These are phyloP conservation scores for Drechslerella dactyloides DNA, from an alignment of 2,329 filamentous ascomycete genomes.

Conservation along the genomic window DNA sequence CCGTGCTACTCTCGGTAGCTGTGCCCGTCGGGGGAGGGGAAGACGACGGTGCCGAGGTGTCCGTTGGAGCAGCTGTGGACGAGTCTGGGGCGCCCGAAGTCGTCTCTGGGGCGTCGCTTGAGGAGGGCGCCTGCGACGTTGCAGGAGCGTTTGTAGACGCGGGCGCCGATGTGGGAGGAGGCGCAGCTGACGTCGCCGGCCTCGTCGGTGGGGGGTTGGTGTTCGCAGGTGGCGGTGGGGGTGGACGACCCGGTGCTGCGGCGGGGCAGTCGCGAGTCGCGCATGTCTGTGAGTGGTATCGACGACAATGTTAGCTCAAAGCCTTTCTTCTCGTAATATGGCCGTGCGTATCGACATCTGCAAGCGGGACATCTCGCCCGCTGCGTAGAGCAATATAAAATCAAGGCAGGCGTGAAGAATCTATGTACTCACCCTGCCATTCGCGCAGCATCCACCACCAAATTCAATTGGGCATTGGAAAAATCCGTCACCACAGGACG, in stretches of 20 bases:
- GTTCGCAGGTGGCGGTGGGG: constrained; percentile 7
- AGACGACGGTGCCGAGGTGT: not conserved
- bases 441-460: constrained; percentile 41
- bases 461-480: constrained; percentile 34
- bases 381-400: too few relatives aligned
- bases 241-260: constrained; percentile 6
- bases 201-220: constrained; percentile 3
- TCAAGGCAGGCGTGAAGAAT: not conserved
- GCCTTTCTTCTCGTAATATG: not conserved
- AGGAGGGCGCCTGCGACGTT: constrained; percentile 4
- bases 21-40: constrained; percentile 7
- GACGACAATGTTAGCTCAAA: not conserved
- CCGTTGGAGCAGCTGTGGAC: not conserved
- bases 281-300: constrained; percentile 25
- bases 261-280: constrained; percentile 41
- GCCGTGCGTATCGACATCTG: not conserved
- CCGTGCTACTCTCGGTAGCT: constrained; percentile 14
- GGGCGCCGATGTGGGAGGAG: not conserved
- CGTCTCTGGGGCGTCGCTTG: constrained; percentile 14
- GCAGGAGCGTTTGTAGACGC: not conserved
- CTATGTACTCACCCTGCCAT: constrained; percentile 30
- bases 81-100: not conserved
- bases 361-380: too few relatives aligned
- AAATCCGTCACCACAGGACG: constrained; percentile 19
- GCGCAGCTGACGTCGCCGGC: constrained; percentile 1